Conservation (phyloP, 805 yeast genomes). For the Soucietia sequanensis region DNA sequence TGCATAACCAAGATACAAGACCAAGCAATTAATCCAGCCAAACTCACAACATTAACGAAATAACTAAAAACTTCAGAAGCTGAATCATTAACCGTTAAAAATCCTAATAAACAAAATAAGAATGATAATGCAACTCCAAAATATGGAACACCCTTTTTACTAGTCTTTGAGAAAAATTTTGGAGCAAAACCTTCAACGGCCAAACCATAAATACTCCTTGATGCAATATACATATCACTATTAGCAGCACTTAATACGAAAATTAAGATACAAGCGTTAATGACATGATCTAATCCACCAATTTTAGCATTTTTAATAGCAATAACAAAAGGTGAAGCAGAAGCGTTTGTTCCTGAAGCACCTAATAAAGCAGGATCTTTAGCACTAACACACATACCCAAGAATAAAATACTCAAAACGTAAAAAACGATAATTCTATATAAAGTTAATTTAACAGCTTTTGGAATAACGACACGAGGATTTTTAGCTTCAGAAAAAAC, state of each 20-base stretch:
- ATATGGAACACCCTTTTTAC: slow-evolving; percentile 60
- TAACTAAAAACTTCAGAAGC: slow-evolving; percentile 65
- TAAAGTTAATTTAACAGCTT: slow-evolving; percentile 67
- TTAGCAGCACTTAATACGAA: slow-evolving; percentile 82
- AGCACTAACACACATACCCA: slow-evolving; percentile 69
- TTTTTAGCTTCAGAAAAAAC: slow-evolving; percentile 72
- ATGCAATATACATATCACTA: slow-evolving; percentile 73
- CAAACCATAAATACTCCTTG: slow-evolving; percentile 72
- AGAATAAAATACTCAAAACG: slow-evolving; percentile 55
- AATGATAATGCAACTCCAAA: slow-evolving; percentile 49
- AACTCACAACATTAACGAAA: slow-evolving; percentile 67
- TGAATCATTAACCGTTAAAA: slow-evolving; percentile 68
- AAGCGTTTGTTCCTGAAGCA: slow-evolving; percentile 56
- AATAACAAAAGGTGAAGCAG: slow-evolving; percentile 82
- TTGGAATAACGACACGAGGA: slow-evolving; percentile 66
- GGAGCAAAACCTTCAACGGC: slow-evolving; percentile 78
- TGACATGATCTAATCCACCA: slow-evolving; percentile 64
- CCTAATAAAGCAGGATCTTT: slow-evolving; percentile 49
- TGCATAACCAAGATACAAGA: slow-evolving; percentile 54
- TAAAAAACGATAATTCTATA: slow-evolving; percentile 68
- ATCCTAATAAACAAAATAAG: slow-evolving; percentile 63
- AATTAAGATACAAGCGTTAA: slow-evolving; percentile 74
- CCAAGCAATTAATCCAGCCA: slow-evolving; percentile 61
- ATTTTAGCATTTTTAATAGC: slow-evolving; percentile 72
- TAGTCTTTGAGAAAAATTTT: slow-evolving; percentile 56